Percentiles rank a stretch among this genome's conserved stretches.
phyloP scores from a whole-genome alignment of 768 basidiomycete genomes.

The Termitomyces heimii region DNA sequence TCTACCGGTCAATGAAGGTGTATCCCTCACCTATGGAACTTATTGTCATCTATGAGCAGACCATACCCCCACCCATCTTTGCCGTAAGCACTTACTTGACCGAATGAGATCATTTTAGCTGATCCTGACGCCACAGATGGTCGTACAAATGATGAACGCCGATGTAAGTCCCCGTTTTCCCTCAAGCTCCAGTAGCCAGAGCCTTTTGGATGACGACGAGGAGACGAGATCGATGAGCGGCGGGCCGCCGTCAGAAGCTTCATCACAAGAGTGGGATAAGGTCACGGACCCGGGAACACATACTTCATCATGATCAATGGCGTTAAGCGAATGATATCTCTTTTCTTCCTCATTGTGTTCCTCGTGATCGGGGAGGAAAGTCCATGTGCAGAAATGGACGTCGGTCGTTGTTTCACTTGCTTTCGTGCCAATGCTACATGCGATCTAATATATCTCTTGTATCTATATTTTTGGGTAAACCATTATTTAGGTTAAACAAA shows the following conservation, averaged over 20 bases:
- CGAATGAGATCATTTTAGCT: background rate
- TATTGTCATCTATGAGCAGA: slow-evolving; percentile 91
- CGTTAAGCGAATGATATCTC: background rate
- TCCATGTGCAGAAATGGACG: slow-evolving; percentile 12
- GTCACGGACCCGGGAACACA: slow-evolving; percentile 70
- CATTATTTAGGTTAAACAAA: slow-evolving; percentile 49
- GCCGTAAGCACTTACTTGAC: slow-evolving; percentile 41
- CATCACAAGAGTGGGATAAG: slow-evolving; percentile 89
- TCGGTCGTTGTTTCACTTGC: slow-evolving; percentile 8
- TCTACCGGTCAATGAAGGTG: slow-evolving; percentile 90
- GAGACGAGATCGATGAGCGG: slow-evolving; percentile 54
- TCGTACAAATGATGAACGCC: slow-evolving; percentile 82
- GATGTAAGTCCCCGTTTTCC: slow-evolving; percentile 70
- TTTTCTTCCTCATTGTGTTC: slow-evolving; percentile 7
- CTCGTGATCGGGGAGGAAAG: slow-evolving; percentile 8
- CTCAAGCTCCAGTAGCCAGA: slow-evolving; percentile 13
- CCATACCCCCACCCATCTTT: slow-evolving; percentile 74
- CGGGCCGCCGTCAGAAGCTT: slow-evolving; percentile 79
- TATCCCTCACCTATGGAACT: slow-evolving; percentile 95
- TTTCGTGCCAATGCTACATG: slow-evolving; percentile 17
- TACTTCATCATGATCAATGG: slow-evolving; percentile 23
- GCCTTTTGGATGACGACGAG: slow-evolving; percentile 35
- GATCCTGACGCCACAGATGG: slow-evolving; percentile 32
- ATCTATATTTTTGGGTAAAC: slow-evolving; percentile 23
- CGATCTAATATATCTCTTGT: slow-evolving; percentile 60